Conservation (phyloP, 257 asterid species). For the Solanum clarkiae region DNA sequence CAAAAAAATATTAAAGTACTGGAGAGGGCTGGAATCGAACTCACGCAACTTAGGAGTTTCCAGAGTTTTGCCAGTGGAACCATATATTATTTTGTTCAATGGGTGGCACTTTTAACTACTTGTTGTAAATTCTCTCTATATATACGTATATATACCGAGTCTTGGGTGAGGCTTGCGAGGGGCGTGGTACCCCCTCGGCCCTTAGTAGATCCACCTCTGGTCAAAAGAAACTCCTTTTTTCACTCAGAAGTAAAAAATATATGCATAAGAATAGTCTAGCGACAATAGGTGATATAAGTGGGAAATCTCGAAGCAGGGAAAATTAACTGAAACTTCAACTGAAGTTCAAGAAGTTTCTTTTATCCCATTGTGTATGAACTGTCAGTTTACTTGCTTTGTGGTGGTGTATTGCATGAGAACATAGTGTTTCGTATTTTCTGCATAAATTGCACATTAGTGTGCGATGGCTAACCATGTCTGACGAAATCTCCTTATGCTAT, state of each 20-base stretch:
- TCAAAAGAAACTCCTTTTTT: background rate
- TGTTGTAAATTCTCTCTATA: background rate
- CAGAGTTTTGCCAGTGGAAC: background rate
- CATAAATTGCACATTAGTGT: background rate
- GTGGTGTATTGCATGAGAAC: background rate
- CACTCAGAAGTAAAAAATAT: background rate
- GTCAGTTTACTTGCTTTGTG: background rate
- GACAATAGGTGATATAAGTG: background rate
- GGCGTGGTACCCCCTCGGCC: background rate
- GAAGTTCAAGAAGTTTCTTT: background rate
- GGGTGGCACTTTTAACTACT: background rate
- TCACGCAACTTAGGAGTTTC: background rate
- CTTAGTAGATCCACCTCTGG: background rate
- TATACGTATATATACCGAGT: background rate
- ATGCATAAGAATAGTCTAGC: background rate
- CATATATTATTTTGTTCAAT: background rate
- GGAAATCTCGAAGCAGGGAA: background rate
- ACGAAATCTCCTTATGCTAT: background rate
- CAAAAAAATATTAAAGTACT: background rate
- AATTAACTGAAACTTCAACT: background rate
- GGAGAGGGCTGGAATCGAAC: background rate
- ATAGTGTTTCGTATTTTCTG: background rate
- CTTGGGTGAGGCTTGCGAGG: background rate
- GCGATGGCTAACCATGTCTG: background rate
- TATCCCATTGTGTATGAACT: background rate